Conservation (phyloP, 75 land plant genomes). For the Pinus albicaulis region DNA sequence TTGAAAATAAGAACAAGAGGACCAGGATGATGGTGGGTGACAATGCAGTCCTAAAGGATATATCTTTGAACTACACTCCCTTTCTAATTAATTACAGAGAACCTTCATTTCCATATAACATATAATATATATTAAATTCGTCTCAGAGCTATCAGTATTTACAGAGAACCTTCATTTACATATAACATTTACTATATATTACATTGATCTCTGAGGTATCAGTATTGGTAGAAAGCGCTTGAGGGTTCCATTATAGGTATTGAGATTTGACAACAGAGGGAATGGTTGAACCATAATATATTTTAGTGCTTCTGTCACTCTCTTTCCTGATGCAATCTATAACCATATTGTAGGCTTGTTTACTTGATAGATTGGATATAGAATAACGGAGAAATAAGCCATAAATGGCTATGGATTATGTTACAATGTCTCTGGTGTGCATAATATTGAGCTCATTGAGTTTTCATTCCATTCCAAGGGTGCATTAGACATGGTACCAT, state of each 20-base stretch:
- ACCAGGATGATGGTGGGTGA: not conserved
- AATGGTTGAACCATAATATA: slow-evolving; percentile 59
- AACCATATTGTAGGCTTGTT: slow-evolving; percentile 19
- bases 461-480: slow-evolving; percentile 46
- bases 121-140: slow-evolving; percentile 55
- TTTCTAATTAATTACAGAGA: slow-evolving; percentile 14
- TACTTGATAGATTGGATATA: slow-evolving; percentile 14
- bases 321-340: slow-evolving; percentile 15
- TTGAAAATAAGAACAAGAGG: too few species aligned
- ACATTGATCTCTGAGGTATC: too few species aligned
- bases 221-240: slow-evolving; percentile 41
- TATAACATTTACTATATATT: too few species aligned
- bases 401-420: slow-evolving; percentile 40
- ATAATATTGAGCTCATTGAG: slow-evolving; percentile 17
- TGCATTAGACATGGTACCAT: slow-evolving; percentile 43
- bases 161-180: too few species aligned
- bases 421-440: slow-evolving; percentile 21
- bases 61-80: slow-evolving; percentile 23
- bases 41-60: not conserved
- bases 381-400: slow-evolving; percentile 13
- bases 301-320: slow-evolving; percentile 54
- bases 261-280: slow-evolving; percentile 22
- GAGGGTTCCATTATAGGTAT: slow-evolving; percentile 22
- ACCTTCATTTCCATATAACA: slow-evolving; percentile 8
- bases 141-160: too few species aligned